Evolutionary conservation across 1,284 basidiomycete species (phyloP).

Genomic region (Peniophora sp.): DNA sequence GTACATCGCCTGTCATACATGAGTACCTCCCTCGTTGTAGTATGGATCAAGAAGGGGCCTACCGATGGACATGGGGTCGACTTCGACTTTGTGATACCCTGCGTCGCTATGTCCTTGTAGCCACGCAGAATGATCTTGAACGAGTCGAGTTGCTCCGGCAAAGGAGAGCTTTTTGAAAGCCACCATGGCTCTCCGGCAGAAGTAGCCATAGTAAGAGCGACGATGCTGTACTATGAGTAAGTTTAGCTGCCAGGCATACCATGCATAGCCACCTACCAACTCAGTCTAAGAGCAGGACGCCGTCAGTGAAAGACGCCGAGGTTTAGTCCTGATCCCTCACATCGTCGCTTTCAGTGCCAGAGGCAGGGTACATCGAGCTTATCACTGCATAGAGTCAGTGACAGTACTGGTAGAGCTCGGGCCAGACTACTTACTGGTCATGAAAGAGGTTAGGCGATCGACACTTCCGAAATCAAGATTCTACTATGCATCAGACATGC

Average conservation of each 20-base stretch:
- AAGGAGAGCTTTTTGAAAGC: conserved; percentile 71
- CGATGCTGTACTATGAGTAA: conserved; percentile 33
- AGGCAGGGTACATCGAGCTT: neutral
- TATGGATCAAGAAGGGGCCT: conserved; percentile 7
- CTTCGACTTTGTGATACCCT: conserved; percentile 41
- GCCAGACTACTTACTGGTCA: conserved; percentile 27
- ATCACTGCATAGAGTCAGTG: neutral
- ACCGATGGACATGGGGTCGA: conserved; percentile 52
- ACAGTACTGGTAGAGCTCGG: neutral
- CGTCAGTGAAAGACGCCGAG: neutral
- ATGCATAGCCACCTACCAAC: conserved; percentile 13
- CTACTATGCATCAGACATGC: conserved; percentile 19
- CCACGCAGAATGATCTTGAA: conserved; percentile 60
- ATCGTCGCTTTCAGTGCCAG: neutral
- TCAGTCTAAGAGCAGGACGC: conserved; percentile 6
- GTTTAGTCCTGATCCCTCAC: neutral
- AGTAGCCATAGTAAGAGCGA: conserved; percentile 75
- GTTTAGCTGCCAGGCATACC: neutral
- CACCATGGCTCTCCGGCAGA: conserved; percentile 65
- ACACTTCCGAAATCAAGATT: conserved; percentile 39
- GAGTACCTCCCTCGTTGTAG: neutral
- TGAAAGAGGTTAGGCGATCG: conserved; percentile 56
- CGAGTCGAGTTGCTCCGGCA: conserved; percentile 53
- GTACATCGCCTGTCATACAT: conserved; percentile 18
- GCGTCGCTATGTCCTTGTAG: conserved; percentile 35